Evolutionary conservation across 1,284 basidiomycete genomes (phyloP).

Genomic region (Phlebopus sp.): DNA sequence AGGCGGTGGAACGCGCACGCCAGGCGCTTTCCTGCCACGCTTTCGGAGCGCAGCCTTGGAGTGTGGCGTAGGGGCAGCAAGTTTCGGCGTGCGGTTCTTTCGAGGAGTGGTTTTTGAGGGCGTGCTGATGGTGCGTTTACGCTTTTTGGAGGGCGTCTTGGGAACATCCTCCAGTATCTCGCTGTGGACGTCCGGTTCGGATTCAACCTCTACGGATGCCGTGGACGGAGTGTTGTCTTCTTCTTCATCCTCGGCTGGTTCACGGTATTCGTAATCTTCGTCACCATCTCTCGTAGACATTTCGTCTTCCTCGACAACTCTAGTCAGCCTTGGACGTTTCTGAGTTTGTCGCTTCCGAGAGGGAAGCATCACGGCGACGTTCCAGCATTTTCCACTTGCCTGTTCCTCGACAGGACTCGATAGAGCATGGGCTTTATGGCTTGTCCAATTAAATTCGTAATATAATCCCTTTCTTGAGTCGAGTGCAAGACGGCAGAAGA

Average conservation of each 20-base stretch:
- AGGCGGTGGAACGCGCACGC: constrained; percentile 37
- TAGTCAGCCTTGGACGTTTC: constrained; percentile 20
- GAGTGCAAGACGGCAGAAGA: constrained; percentile 60
- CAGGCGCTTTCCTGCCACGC: constrained; percentile 34
- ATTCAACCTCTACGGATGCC: constrained; percentile 1
- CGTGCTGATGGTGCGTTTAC: constrained; percentile 30
- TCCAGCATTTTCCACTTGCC: constrained; percentile 27
- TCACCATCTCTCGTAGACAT: constrained; percentile 16
- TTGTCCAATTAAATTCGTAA: constrained; percentile 60
- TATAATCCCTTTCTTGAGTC: constrained; percentile 58
- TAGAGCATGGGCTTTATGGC: constrained; percentile 42
- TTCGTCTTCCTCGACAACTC: constrained; percentile 23
- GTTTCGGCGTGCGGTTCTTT: constrained; percentile 27
- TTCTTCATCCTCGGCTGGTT: constrained; percentile 7
- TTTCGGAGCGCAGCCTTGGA: constrained; percentile 57
- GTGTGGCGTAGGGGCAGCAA: constrained; percentile 63
- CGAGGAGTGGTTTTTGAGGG: constrained; percentile 30
- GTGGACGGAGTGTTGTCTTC: constrained; percentile 14
- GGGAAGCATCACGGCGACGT: constrained; percentile 20
- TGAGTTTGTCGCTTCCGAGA: constrained; percentile 6
- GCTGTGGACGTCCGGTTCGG: constrained; percentile 9
- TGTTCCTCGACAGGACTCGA: constrained; percentile 25
- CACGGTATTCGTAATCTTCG: constrained; percentile 19
- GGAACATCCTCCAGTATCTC: constrained; percentile 16
- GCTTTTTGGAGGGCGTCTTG: constrained; percentile 41